These are phyloP conservation scores for Ceratonia siliqua DNA, from an alignment of 306 rosid species.

Conservation along the genomic window DNA sequence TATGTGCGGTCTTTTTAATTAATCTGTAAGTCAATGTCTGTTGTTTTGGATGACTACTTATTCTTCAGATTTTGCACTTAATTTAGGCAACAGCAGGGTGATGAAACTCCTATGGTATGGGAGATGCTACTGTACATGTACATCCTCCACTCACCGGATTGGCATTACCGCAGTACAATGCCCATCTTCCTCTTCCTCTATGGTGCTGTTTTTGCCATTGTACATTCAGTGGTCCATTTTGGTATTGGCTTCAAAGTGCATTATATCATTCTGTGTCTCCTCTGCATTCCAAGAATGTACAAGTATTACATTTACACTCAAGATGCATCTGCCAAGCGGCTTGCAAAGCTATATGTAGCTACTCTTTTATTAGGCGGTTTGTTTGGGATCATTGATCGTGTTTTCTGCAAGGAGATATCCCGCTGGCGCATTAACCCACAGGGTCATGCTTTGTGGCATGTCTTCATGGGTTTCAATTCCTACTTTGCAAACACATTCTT, in stretches of 20 bases:
- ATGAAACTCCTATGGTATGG: slow-evolving; percentile 94
- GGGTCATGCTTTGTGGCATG: slow-evolving; percentile 89
- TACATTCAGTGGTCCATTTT: slow-evolving; percentile 57
- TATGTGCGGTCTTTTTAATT: background rate
- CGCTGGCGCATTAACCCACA: slow-evolving; percentile 67
- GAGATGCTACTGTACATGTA: slow-evolving; percentile 84
- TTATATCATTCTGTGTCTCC: slow-evolving; percentile 62
- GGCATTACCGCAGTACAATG: slow-evolving; percentile 90
- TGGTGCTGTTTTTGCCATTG: slow-evolving; percentile 60
- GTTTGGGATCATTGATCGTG: slow-evolving; percentile 64
- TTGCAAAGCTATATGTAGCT: slow-evolving; percentile 59
- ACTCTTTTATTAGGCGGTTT: slow-evolving; percentile 64
- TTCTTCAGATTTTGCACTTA: slow-evolving; percentile 30
- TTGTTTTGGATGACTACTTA: slow-evolving; percentile 40
- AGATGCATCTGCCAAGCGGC: slow-evolving; percentile 56
- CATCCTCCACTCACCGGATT: slow-evolving; percentile 86
- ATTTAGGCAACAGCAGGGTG: slow-evolving; percentile 89
- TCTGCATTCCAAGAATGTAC: slow-evolving; percentile 89
- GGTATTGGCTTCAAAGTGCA: slow-evolving; percentile 78
- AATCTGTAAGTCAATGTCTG: background rate
- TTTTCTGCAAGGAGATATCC: slow-evolving; percentile 70
- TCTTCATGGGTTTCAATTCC: slow-evolving; percentile 73
- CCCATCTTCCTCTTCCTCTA: slow-evolving; percentile 81
- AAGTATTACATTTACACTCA: slow-evolving; percentile 75
- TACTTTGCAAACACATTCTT: slow-evolving; percentile 82